Percentiles rank a stretch among this genome's conserved stretches.
Evolutionary conservation across 441 rosid species (phyloP).

Genomic region (Croton laevigatus): DNA sequence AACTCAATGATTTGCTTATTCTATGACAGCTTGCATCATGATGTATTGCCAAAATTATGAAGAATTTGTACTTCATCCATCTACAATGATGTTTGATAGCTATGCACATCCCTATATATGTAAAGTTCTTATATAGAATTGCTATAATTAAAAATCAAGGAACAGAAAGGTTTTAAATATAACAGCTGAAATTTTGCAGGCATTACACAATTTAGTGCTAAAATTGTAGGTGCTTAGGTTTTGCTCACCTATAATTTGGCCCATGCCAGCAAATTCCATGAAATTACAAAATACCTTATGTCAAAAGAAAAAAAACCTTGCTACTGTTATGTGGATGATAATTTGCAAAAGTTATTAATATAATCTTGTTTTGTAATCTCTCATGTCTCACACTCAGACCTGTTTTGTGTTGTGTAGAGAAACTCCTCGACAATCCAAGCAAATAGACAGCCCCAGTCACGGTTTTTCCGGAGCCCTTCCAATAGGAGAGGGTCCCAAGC

Average conservation of each 20-base stretch:
- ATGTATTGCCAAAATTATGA: constrained; percentile 1
- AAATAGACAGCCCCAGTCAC: constrained; percentile 40
- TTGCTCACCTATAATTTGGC: neutral
- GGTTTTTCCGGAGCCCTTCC: constrained; percentile 36
- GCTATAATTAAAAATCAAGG: neutral
- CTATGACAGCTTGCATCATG: constrained; percentile 7
- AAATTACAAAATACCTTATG: neutral
- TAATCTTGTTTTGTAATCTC: neutral
- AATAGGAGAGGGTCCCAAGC: constrained; percentile 48
- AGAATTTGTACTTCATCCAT: neutral
- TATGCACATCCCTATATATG: neutral
- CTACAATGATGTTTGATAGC: neutral
- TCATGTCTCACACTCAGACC: neutral
- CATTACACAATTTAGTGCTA: neutral
- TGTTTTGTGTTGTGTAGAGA: constrained; percentile 35
- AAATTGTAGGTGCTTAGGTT: neutral
- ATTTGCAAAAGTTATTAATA: neutral
- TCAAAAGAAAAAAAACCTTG: neutral
- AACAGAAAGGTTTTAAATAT: neutral
- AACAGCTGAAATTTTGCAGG: neutral
- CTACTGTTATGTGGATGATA: neutral
- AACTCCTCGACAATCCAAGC: constrained; percentile 32
- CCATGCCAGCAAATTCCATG: neutral
- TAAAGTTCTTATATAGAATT: neutral
- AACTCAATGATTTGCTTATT: constrained; percentile 2